Evolutionary conservation across 106 monocot genomes (phyloP), one percentile per base, ranked within the genome.

Genomic region (Narthecium ossifragum): DNA sequence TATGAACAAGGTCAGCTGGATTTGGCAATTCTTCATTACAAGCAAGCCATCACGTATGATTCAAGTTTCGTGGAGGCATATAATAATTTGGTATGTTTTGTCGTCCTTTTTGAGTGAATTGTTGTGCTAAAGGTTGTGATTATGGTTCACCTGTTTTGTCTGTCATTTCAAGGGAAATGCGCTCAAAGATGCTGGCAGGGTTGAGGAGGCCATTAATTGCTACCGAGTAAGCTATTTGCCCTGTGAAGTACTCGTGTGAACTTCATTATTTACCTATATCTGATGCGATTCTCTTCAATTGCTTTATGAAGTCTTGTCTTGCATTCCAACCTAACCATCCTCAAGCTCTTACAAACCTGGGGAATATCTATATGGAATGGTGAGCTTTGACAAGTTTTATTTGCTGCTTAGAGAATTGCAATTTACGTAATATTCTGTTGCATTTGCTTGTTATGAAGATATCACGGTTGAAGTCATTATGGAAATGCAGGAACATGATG

Each of bases 1-100:
- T 83, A 90, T 78, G 85, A 94, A 53, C 85, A 90, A 86, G 93
- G 93, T 23, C 93, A 86, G 52, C 68, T 94, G 28, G 93, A 94
- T 39, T 59, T 83, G 62, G 93, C 90, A 20, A 94, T 94, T 70
- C 68, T 82, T 55, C 86, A 90, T 46, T 94, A 83, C 67, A 94
- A 86, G 67, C 85, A 83, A 63, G 90, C 90, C 9, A 82, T 94
- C 52, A 36, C 67, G 49, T 86, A 67, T 58, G 93, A 94, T 75
- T 76, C 93, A 28, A 73, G 71, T 20, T 86, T 78, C 68, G 75
- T 89, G 31, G 93, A 94, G 72, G 89, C 89, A 34, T 94, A 94
- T 52, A 94, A 94, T 55, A 94, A 94, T 68, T 72, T 94, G 85
- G 93, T 94, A 56, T 13, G 69, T 17, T 67, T 61, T 34, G 37